Conservation (phyloP, 345 rosid genomes). For the Linum usitatissimum region DNA sequence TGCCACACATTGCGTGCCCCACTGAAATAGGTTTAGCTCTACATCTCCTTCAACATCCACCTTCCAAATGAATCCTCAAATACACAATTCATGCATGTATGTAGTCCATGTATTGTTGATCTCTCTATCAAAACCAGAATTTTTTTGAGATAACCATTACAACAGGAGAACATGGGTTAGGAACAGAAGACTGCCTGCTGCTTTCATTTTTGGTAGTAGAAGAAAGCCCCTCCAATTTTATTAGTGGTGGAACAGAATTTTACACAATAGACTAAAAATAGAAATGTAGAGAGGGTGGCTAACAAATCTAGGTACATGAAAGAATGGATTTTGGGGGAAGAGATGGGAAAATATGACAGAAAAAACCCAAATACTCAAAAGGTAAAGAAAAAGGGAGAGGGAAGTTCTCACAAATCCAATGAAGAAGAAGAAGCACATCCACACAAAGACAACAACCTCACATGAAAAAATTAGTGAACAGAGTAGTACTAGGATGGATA, state of each 20-base stretch:
- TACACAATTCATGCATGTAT: too few relatives aligned
- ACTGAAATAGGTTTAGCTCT: too few relatives aligned
- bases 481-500: constrained; percentile 1
- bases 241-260: constrained; percentile 23
- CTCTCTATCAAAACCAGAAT: too few relatives aligned
- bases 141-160: too few relatives aligned
- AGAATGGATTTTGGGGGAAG: constrained; percentile 39
- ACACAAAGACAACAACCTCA: constrained; percentile 28
- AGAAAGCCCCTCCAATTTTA: constrained; percentile 35
- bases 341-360: neutral
- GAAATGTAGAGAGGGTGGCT: constrained; percentile 22
- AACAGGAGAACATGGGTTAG: too few relatives aligned
- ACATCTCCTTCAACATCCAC: too few relatives aligned
- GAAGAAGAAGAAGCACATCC: constrained; percentile 42
- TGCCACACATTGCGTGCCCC: too few relatives aligned
- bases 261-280: neutral
- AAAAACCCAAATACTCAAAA: too few relatives aligned
- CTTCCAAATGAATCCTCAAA: too few relatives aligned
- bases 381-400: neutral
- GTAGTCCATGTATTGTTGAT: too few relatives aligned
- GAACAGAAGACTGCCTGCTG: neutral
- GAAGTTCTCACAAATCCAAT: constrained; percentile 24
- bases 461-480: constrained; percentile 9
- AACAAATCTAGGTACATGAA: constrained; percentile 70
- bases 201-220: neutral